Percentiles rank a stretch among this genome's conserved stretches.
These are phyloP conservation scores for Neoscytalidium dimidiatum DNA, from an alignment of 2,329 filamentous ascomycete species.

Conservation along the genomic window DNA sequence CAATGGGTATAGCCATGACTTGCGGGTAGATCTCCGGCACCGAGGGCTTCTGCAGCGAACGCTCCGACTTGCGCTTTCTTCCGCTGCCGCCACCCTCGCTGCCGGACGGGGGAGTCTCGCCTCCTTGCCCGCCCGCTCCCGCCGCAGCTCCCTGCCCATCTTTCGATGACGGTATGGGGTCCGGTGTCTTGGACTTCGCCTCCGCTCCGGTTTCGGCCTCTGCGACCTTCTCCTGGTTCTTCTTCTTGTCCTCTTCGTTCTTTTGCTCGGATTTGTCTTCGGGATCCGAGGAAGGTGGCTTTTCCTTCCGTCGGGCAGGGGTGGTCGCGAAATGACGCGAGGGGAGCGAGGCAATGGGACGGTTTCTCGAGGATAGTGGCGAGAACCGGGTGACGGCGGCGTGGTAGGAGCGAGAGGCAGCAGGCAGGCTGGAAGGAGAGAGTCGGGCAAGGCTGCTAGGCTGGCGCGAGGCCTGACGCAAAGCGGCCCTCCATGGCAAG, in stretches of 20 bases:
- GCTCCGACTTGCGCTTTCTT: conserved; percentile 68
- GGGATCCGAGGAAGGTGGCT: conserved; percentile 51
- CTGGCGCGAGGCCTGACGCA: conserved; percentile 52
- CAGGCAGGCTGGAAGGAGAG: neutral
- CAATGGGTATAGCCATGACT: conserved; percentile 95
- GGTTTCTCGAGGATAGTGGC: conserved; percentile 33
- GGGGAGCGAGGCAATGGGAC: conserved; percentile 34
- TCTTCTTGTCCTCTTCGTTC: conserved; percentile 41
- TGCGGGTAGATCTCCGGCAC: conserved; percentile 96
- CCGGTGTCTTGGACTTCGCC: conserved; percentile 50
- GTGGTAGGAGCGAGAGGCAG: conserved; percentile 12
- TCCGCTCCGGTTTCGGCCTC: conserved; percentile 42
- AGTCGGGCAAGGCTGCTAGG: conserved; percentile 26
- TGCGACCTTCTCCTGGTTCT: conserved; percentile 41
- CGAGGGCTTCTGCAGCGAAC: conserved; percentile 79
- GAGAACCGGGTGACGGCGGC: neutral
- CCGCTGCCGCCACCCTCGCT: conserved; percentile 67
- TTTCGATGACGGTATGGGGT: conserved; percentile 55
- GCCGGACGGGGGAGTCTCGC: conserved; percentile 36
- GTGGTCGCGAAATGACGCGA: conserved; percentile 33
- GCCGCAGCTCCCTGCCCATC: conserved; percentile 63
- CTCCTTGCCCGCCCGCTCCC: conserved; percentile 59
- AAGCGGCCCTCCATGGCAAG: conserved; percentile 65
- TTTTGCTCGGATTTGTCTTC: conserved; percentile 50
- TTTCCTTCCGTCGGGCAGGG: conserved; percentile 49